Evolutionary conservation across 192 early-diverging fungal genomes (phyloP).

Genomic region (Chytriomyces hyalinus): DNA sequence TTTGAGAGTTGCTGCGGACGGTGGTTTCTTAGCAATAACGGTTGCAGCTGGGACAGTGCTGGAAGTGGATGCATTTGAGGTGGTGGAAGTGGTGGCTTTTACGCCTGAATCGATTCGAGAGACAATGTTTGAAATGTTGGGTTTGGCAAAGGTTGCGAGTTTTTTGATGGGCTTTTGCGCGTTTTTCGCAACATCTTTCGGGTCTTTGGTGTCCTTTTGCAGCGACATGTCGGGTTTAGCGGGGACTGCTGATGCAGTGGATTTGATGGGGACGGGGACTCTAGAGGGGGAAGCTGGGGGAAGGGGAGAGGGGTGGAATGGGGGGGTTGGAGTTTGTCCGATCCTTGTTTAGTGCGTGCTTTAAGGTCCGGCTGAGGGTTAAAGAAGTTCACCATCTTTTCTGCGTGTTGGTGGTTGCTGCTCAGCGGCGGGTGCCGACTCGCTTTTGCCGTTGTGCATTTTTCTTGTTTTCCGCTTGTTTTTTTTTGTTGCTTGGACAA

Average conservation of each 20-base stretch:
- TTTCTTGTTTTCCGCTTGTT: background rate
- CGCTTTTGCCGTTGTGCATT: background rate
- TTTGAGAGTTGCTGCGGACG: background rate
- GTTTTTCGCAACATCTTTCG: background rate
- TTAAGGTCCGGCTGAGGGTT: no score
- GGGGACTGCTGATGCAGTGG: background rate
- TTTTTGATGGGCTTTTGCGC: background rate
- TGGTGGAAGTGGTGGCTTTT: no score
- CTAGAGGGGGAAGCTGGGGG: background rate
- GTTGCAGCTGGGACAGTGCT: background rate
- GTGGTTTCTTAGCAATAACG: background rate
- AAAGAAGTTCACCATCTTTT: background rate
- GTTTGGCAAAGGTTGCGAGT: conserved; percentile 1
- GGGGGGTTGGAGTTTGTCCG: background rate
- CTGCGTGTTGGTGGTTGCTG: background rate
- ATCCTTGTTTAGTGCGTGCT: background rate
- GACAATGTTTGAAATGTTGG: background rate
- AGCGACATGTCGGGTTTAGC: background rate
- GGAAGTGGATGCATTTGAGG: background rate
- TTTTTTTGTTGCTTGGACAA: background rate
- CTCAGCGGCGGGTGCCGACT: background rate
- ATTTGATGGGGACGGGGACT: background rate
- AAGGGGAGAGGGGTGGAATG: background rate
- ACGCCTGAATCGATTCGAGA: conserved; percentile 18
- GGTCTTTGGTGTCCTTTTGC: background rate